phyloP scores from a whole-genome alignment of 2,329 filamentous ascomycete genomes.

The Claviceps sp. region DNA sequence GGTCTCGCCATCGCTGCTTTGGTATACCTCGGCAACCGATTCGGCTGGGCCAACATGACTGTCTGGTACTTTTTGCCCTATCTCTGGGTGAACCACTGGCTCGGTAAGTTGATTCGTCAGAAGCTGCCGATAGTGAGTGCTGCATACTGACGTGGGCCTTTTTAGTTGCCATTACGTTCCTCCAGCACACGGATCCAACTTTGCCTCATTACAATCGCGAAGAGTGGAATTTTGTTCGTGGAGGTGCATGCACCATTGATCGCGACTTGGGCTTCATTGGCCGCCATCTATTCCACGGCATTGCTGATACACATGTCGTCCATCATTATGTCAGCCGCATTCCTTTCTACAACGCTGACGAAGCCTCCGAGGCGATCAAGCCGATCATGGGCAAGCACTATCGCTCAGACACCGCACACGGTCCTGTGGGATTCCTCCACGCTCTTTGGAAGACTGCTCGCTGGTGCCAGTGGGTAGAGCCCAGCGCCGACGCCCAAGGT shows the following conservation, averaged over 20 bases:
- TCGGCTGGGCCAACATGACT: constrained; percentile 72
- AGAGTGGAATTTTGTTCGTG: constrained; percentile 86
- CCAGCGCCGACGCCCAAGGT: constrained; percentile 65
- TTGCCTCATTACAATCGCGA: constrained; percentile 83
- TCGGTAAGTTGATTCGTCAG: constrained; percentile 49
- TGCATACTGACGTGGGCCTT: not conserved
- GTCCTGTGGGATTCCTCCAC: constrained; percentile 69
- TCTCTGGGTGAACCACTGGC: constrained; percentile 98
- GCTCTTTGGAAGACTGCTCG: constrained; percentile 70
- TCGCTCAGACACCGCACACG: constrained; percentile 65
- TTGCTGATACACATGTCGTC: constrained; percentile 93
- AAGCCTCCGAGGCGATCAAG: constrained; percentile 89
- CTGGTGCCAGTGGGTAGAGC: constrained; percentile 96
- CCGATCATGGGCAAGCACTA: constrained; percentile 93
- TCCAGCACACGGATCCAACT: constrained; percentile 91
- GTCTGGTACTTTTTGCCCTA: constrained; percentile 96
- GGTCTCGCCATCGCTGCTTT: constrained; percentile 48
- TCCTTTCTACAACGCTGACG: constrained; percentile 92
- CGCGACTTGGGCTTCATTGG: constrained; percentile 96
- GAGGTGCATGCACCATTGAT: constrained; percentile 89
- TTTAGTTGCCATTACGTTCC: constrained; percentile 89
- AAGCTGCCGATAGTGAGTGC: not conserved
- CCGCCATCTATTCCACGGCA: constrained; percentile 80
- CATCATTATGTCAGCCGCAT: constrained; percentile 96
- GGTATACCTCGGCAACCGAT: constrained; percentile 58